A percentile compares a stretch with the other conserved stretches of the same genome.
Evolutionary conservation across 805 yeast genomes (phyloP).

Genomic region (Nakazawaea siamensis): DNA sequence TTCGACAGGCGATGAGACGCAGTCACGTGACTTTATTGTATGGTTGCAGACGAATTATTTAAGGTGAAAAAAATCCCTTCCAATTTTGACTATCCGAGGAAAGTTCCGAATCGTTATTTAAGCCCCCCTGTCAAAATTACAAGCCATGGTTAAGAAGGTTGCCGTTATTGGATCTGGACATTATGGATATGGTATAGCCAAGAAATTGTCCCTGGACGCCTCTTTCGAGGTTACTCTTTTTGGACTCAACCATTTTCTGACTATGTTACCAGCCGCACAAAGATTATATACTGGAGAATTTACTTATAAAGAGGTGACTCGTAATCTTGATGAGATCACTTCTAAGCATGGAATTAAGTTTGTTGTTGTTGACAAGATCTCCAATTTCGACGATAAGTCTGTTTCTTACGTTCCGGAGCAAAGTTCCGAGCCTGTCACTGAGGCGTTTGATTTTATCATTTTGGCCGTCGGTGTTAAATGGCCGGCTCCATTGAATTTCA

Average conservation of each 20-base stretch:
- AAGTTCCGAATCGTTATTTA: no score
- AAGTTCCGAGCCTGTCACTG: neutral
- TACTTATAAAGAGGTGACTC: neutral
- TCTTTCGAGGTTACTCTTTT: conserved; percentile 12
- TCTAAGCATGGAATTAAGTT: conserved; percentile 16
- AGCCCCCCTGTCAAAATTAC: no score
- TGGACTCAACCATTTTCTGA: conserved; percentile 9
- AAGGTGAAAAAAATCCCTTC: no score
- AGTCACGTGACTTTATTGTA: no score
- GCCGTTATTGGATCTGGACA: conserved; percentile 8
- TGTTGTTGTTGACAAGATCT: conserved; percentile 14
- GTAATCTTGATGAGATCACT: conserved; percentile 11
- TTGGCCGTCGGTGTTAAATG: conserved; percentile 24
- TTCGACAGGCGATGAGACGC: no score
- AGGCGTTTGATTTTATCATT: conserved; percentile 18
- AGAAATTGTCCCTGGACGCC: neutral
- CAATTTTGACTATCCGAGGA: no score
- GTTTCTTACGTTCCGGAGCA: conserved; percentile 13
- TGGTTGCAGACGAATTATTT: no score
- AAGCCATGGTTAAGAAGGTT: neutral
- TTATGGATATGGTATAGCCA: conserved; percentile 2
- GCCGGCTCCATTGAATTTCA: conserved; percentile 18
- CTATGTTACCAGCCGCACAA: conserved; percentile 12
- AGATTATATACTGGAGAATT: conserved; percentile 12
- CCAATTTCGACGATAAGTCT: conserved; percentile 12